Evolutionary conservation across 1,139 yeast genomes (phyloP), one percentile per base, ranked within the genome.

Genomic region (Chernovozyma sophiae-reginae): DNA sequence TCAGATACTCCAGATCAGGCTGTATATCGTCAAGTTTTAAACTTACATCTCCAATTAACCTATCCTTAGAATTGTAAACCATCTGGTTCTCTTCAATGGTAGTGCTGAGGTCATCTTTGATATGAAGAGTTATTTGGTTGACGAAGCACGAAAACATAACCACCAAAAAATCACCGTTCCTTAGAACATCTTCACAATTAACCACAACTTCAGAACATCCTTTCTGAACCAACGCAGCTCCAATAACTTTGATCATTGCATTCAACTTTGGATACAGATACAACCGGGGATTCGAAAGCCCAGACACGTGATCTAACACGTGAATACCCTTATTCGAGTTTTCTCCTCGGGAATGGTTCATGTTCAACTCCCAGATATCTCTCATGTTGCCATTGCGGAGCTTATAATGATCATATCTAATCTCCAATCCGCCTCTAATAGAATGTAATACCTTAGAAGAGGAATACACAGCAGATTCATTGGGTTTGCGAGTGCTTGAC

Each of bases 321-420:
- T 20, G 23, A 20, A 20, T 20, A 16, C 49, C 43, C 10, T 56
- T 45, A n/a, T 40, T 35, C 5, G 45, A 42, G 28, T 50, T 25
- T 11, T 4, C 41, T 25, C 33, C 40, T 24, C 48, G 52, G 20
- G 43, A 36, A 15, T 44, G 42, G 12, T 49, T 46, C 41, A 68
- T 46, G 16, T 62, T 58, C 12, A 69, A 39, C 38, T 59, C 62
- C 89, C 90, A 83, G 3, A 82, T 56, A 56, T 82, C 94, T 48
- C 77, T 71, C 39, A 82, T 57, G 45, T 78, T 80, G 7, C 92
- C 92, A 51, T 80, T 80, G 45, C 92, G 65, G 16, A 81, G 49
- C 48, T 76, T 79, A 56, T 81, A 83, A 25, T 74, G 79, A 35
- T 74, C 68, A 41, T 69, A 68, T 37, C 85, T 67, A 18, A 84